Conservation (phyloP, 2,329 filamentous ascomycete genomes). For the Talaromyces islandicus region DNA sequence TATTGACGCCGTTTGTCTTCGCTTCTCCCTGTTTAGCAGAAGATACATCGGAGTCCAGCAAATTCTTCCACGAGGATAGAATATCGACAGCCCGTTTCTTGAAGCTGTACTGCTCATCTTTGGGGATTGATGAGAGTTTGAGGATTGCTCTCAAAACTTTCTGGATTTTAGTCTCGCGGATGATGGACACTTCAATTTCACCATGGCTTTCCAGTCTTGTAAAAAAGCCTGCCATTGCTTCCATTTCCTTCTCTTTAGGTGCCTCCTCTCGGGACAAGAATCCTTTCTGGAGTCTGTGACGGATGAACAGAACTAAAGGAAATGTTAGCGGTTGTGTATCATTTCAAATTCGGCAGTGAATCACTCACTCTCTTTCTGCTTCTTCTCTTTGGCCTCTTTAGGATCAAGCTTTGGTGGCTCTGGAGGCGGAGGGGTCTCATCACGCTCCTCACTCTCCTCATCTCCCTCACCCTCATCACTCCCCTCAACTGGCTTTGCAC, state of each 20-base stretch:
- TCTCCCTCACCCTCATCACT: slow-evolving; percentile 50
- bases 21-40: slow-evolving; percentile 40
- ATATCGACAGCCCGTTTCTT: slow-evolving; percentile 74
- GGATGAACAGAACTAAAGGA: slow-evolving; percentile 71
- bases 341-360: neutral
- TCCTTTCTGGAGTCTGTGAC: slow-evolving; percentile 91
- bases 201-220: slow-evolving; percentile 72
- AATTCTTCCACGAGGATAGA: slow-evolving; percentile 82
- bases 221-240: slow-evolving; percentile 38
- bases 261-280: slow-evolving; percentile 78
- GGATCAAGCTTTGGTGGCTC: slow-evolving; percentile 50
- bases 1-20: slow-evolving; percentile 37
- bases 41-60: slow-evolving; percentile 58
- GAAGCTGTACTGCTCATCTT: slow-evolving; percentile 84
- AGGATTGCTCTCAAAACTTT: slow-evolving; percentile 94
- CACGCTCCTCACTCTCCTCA: slow-evolving; percentile 50
- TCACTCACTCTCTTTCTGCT: slow-evolving; percentile 50
- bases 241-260: slow-evolving; percentile 68
- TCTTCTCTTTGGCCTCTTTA: slow-evolving; percentile 51
- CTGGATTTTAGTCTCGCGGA: slow-evolving; percentile 91
- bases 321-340: slow-evolving; percentile 13
- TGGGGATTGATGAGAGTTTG: slow-evolving; percentile 78
- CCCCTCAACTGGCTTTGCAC: slow-evolving; percentile 34
- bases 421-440: slow-evolving; percentile 40
- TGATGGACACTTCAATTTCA: slow-evolving; percentile 83